These are phyloP conservation scores for Leucocoprinus sp. DNA, from an alignment of 768 basidiomycete genomes.

Conservation along the genomic window DNA sequence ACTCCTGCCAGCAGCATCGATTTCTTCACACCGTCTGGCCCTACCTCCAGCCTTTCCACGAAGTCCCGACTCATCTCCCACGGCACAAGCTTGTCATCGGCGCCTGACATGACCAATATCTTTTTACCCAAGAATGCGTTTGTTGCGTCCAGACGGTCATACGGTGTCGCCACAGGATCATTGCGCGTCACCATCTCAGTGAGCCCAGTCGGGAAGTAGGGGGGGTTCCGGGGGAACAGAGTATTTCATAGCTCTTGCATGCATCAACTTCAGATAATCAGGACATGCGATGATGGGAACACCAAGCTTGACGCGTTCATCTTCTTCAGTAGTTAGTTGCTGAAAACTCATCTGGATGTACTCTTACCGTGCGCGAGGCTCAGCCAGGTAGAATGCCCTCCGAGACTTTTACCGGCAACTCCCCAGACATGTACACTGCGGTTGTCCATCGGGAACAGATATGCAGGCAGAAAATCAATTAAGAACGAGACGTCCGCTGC, in stretches of 20 bases:
- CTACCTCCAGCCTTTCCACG: slow-evolving; percentile 47
- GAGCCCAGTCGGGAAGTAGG: slow-evolving; percentile 50
- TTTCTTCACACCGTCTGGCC: slow-evolving; percentile 44
- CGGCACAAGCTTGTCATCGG: slow-evolving; percentile 58
- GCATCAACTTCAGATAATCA: slow-evolving; percentile 51
- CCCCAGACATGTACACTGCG: slow-evolving; percentile 59
- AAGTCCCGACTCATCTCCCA: slow-evolving; percentile 49
- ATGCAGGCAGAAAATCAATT: slow-evolving; percentile 70
- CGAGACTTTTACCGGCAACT: slow-evolving; percentile 69
- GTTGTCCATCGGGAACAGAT: slow-evolving; percentile 64
- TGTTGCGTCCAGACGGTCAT: slow-evolving; percentile 23
- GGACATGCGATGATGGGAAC: slow-evolving; percentile 65
- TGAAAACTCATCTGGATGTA: background rate
- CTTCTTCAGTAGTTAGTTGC: slow-evolving; percentile 18
- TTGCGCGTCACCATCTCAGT: slow-evolving; percentile 34
- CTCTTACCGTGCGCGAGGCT: slow-evolving; percentile 38
- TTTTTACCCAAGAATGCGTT: slow-evolving; percentile 68
- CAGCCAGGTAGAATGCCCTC: slow-evolving; percentile 81
- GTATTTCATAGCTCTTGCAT: slow-evolving; percentile 39
- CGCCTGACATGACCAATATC: slow-evolving; percentile 66
- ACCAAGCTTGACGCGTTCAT: slow-evolving; percentile 36
- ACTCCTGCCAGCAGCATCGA: slow-evolving; percentile 44
- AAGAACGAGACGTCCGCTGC: slow-evolving; percentile 71
- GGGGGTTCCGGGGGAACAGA: slow-evolving; percentile 38
- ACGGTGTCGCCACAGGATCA: slow-evolving; percentile 40